Conservation (phyloP, 345 rosid genomes). For the Eucalyptus pumila region DNA sequence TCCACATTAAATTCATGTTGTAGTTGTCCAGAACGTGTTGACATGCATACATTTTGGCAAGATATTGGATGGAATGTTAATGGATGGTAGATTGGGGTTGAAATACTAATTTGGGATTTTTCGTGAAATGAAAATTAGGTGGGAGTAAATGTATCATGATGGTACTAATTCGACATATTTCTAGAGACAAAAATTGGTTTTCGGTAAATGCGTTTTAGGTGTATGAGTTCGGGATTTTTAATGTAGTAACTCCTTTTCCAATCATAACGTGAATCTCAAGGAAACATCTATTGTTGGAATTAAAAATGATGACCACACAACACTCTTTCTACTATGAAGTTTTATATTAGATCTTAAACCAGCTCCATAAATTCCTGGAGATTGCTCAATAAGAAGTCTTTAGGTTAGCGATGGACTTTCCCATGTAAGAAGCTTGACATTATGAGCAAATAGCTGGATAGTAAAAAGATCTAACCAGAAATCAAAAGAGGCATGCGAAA, state of each 20-base stretch:
- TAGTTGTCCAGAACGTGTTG: not conserved
- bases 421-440: not conserved
- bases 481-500: not conserved
- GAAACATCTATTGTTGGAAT: not conserved
- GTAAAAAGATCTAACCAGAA: not conserved
- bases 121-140: not conserved
- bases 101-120: too few relatives aligned
- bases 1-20: not conserved
- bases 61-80: not conserved
- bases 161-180: not conserved
- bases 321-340: not conserved
- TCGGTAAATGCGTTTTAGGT: fast-evolving
- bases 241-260: not conserved
- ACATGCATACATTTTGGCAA: not conserved
- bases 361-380: not conserved
- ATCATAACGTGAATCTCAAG: not conserved
- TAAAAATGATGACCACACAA: not conserved
- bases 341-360: not conserved
- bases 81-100: not conserved
- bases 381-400: not conserved
- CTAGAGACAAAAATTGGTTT: not conserved
- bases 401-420: not conserved
- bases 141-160: not conserved
- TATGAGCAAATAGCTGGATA: not conserved
- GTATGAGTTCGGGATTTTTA: not conserved